Conservation (phyloP, 495 filamentous ascomycete species). For the Aspergillus bertholletiae region DNA sequence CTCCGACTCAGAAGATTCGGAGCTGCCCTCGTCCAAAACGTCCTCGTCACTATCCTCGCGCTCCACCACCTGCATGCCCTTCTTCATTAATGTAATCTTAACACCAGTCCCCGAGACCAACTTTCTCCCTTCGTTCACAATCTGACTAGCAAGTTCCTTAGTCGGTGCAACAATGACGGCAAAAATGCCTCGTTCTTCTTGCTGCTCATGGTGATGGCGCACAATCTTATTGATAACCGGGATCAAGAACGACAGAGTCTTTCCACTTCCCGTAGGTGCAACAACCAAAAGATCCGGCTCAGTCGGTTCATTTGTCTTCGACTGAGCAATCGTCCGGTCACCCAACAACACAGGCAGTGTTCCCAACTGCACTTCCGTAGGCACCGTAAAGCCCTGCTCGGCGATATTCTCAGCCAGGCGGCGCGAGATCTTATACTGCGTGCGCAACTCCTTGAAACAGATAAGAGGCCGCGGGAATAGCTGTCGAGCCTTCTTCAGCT, state of each 20-base stretch:
- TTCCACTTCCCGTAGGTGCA: slow-evolving; percentile 96
- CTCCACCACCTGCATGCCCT: slow-evolving; percentile 68
- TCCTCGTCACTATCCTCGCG: slow-evolving; percentile 30
- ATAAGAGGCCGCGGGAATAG: slow-evolving; percentile 74
- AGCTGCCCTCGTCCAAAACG: slow-evolving; percentile 38
- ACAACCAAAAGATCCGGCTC: slow-evolving; percentile 76
- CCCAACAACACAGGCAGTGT: slow-evolving; percentile 73
- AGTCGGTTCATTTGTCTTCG: slow-evolving; percentile 5
- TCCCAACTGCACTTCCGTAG: slow-evolving; percentile 92
- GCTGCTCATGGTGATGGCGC: slow-evolving; percentile 42
- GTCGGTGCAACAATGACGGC: slow-evolving; percentile 84
- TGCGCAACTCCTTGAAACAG: slow-evolving; percentile 69
- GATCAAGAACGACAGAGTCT: slow-evolving; percentile 89
- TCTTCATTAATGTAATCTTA: slow-evolving; percentile 77
- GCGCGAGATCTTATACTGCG: slow-evolving; percentile 64
- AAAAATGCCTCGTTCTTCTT: slow-evolving; percentile 48
- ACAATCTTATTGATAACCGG: slow-evolving; percentile 76
- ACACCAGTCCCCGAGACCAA: slow-evolving; percentile 73
- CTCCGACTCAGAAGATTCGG: slow-evolving; percentile 33
- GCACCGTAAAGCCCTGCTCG: slow-evolving; percentile 75
- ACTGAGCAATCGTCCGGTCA: slow-evolving; percentile 18
- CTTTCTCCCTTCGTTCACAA: slow-evolving; percentile 88
- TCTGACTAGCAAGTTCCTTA: slow-evolving; percentile 86
- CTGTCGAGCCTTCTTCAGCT: slow-evolving; percentile 46
- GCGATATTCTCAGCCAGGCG: slow-evolving; percentile 75